These are phyloP conservation scores for Aspergillus transmontanensis DNA, from an alignment of 2,329 filamentous ascomycete genomes.

Conservation along the genomic window DNA sequence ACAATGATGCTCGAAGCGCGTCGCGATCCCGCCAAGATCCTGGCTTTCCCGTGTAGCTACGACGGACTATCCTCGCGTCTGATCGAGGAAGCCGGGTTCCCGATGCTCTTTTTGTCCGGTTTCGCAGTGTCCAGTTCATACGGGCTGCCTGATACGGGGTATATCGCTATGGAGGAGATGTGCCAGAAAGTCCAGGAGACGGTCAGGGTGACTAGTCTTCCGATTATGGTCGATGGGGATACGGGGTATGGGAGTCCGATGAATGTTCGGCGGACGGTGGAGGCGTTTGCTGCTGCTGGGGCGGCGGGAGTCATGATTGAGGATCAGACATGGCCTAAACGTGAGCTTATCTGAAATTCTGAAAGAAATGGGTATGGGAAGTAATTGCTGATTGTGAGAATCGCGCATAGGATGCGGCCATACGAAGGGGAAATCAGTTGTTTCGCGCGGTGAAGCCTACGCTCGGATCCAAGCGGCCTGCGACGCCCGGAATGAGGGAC, in stretches of 20 bases:
- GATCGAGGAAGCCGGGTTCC: conserved; percentile 51
- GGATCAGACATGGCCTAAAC: conserved; percentile 54
- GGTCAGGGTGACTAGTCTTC: conserved; percentile 40
- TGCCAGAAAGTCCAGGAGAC: conserved; percentile 50
- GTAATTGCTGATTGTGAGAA: not conserved
- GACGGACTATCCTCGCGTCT: conserved; percentile 49
- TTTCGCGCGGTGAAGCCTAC: conserved; percentile 49
- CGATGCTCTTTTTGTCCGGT: conserved; percentile 49
- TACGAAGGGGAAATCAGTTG: conserved; percentile 51
- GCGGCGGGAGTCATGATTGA: conserved; percentile 48
- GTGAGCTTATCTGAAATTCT: conserved; percentile 29
- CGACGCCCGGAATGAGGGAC: conserved; percentile 49
- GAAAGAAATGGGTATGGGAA: not conserved
- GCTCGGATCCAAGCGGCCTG: conserved; percentile 51
- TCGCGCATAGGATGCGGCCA: conserved; percentile 43
- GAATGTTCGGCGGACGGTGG: conserved; percentile 51
- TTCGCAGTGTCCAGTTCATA: conserved; percentile 46
- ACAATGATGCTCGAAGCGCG: conserved; percentile 38
- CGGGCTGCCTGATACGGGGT: conserved; percentile 52
- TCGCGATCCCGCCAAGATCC: conserved; percentile 46
- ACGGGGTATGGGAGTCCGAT: conserved; percentile 53
- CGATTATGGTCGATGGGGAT: conserved; percentile 52
- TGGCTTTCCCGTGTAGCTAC: conserved; percentile 49
- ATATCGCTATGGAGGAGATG: conserved; percentile 53
- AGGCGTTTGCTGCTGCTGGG: conserved; percentile 45